These are phyloP conservation scores for Trichoderma sp. DNA, from an alignment of 2,329 filamentous ascomycete genomes.

Conservation along the genomic window DNA sequence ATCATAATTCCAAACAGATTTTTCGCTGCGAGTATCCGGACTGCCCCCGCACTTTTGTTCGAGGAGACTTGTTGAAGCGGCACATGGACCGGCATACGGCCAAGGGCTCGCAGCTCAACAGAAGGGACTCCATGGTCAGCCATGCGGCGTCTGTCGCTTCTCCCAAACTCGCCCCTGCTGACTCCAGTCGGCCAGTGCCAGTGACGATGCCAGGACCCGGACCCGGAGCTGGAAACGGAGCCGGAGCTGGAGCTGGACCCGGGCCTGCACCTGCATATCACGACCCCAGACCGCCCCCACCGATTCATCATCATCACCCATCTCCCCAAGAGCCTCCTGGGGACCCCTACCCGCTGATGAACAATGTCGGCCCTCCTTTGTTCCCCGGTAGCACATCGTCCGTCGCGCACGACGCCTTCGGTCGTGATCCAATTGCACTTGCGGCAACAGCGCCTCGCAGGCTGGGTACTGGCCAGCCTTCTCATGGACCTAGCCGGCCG, in stretches of 20 bases:
- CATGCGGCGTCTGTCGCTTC: conserved; percentile 39
- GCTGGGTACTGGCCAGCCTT: conserved; percentile 38
- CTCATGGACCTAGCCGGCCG: conserved; percentile 47
- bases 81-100: conserved; percentile 81
- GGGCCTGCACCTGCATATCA: conserved; percentile 27
- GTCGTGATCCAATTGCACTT: conserved; percentile 10
- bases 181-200: conserved; percentile 45
- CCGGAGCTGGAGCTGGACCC: not conserved
- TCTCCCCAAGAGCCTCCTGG: conserved; percentile 49
- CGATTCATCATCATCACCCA: conserved; percentile 52
- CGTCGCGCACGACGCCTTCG: conserved; percentile 17
- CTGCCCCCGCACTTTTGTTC: conserved; percentile 87
- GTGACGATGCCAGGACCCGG: conserved; percentile 40
- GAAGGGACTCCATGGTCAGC: conserved; percentile 61
- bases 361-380: conserved; percentile 46
- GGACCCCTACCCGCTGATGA: conserved; percentile 52
- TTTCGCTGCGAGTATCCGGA: conserved; percentile 92
- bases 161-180: conserved; percentile 49
- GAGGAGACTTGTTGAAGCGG: conserved; percentile 86
- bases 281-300: conserved; percentile 42
- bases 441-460: conserved; percentile 34
- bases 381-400: conserved; percentile 34
- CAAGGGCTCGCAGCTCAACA: conserved; percentile 74
- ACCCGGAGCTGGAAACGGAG: conserved; percentile 30
- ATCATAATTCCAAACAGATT: conserved; percentile 94